phyloP scores from a whole-genome alignment of 2,329 filamentous ascomycete species.

The Cladosporium sp. region DNA sequence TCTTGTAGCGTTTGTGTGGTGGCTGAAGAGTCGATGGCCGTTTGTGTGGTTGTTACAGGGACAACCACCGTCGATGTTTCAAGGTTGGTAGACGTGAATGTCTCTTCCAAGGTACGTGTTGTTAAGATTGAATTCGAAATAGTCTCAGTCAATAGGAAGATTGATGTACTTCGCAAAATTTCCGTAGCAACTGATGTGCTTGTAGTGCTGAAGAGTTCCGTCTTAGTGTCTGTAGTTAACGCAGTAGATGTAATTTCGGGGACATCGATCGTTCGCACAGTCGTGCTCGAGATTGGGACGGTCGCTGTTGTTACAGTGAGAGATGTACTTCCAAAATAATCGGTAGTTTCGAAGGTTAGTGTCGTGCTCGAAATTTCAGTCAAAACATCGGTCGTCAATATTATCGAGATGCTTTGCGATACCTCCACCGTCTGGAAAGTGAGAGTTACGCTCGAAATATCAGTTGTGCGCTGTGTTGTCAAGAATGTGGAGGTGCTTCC shows the following conservation, averaged over 20 bases:
- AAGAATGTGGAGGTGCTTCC: not conserved
- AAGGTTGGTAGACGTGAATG: not conserved
- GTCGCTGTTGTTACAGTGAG: not conserved
- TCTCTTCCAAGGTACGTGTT: not conserved
- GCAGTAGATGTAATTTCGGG: not conserved
- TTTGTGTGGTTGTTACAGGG: not conserved
- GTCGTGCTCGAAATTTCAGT: constrained; percentile 1
- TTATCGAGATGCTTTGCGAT: not conserved
- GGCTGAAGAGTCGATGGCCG: not conserved
- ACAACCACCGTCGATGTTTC: not conserved
- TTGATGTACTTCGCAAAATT: not conserved
- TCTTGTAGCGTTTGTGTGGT: not conserved
- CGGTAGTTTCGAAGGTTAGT: not conserved
- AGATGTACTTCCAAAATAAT: not conserved
- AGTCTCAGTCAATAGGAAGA: not conserved
- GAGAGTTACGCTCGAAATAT: not conserved
- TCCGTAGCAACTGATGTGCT: not conserved
- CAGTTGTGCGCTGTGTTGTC: not conserved
- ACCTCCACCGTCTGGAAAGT: not conserved
- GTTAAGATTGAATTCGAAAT: not conserved
- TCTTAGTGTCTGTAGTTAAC: not conserved
- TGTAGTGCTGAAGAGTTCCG: not conserved
- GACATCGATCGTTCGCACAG: not conserved
- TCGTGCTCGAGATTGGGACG: not conserved
- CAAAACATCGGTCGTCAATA: not conserved